phyloP scores from a whole-genome alignment of 2,329 filamentous ascomycete species.

The Ceratocystiopsis minuta region DNA sequence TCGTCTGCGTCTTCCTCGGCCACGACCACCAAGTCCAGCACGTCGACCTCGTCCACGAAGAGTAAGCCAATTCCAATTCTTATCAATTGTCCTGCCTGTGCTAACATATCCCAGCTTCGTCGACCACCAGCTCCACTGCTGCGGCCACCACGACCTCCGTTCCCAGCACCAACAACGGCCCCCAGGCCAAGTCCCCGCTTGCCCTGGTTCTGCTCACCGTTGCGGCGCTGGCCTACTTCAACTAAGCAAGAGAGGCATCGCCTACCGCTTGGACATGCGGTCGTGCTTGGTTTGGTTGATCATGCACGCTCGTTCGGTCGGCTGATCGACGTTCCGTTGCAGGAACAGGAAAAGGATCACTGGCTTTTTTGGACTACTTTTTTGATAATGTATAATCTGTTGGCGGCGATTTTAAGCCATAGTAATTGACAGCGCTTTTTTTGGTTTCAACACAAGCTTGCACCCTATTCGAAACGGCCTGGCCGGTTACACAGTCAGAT shows the following conservation, averaged over 20 bases:
- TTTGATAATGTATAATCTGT: too few species aligned
- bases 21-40: not conserved
- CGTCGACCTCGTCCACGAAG: not conserved
- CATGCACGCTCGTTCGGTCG: too few species aligned
- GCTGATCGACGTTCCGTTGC: too few species aligned
- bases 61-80: not conserved
- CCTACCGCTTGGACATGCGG: too few species aligned
- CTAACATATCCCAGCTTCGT: constrained; percentile 5
- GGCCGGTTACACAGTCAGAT: too few species aligned
- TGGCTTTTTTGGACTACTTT: too few species aligned
- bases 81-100: not conserved
- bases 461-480: too few species aligned
- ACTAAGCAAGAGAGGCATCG: constrained; percentile 14
- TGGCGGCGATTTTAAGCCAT: too few species aligned
- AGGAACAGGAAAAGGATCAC: too few species aligned
- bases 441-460: too few species aligned
- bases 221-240: constrained; percentile 23
- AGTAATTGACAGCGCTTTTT: too few species aligned
- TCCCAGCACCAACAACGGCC: constrained; percentile 18
- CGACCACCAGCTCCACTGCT: constrained; percentile 9
- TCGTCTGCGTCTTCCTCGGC: constrained; percentile 2
- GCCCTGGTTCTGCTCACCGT: constrained; percentile 22
- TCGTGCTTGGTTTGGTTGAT: too few species aligned
- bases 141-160: constrained; percentile 12
- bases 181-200: constrained; percentile 21